A percentile compares a stretch with the other conserved stretches of the same genome.
Evolutionary conservation across 352 stramenopile genomes (phyloP).

Genomic region (Globisporangium cystogenes): DNA sequence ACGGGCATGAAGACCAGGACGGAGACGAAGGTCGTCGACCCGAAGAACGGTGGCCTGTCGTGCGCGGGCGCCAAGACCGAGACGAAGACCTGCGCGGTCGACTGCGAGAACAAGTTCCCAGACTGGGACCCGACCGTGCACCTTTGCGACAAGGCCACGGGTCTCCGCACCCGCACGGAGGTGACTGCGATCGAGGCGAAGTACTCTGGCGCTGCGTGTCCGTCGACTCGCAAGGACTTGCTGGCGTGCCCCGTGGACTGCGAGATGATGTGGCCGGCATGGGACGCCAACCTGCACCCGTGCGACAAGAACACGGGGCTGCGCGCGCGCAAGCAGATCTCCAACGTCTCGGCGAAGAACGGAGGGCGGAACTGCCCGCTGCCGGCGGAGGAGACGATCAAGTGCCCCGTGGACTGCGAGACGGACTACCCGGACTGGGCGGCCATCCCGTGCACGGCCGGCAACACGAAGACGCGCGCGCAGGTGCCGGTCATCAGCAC

Average conservation of each 20-base stretch:
- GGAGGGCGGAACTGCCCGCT: slow-evolving; percentile 1
- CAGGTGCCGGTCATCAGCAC: not conserved
- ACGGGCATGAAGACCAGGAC: no score
- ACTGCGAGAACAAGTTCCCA: no score
- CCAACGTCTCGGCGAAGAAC: no score
- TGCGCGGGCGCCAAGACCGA: no score
- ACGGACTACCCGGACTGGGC: slow-evolving; percentile 9
- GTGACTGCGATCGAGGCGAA: no score
- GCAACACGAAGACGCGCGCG: slow-evolving; percentile 2
- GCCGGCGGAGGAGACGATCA: slow-evolving; percentile 1
- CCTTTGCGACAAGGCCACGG: no score
- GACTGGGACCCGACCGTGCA: no score
- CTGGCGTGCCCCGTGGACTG: slow-evolving; percentile 37
- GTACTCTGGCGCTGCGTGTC: no score
- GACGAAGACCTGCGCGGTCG: no score
- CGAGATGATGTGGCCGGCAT: slow-evolving; percentile 27
- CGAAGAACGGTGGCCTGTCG: no score
- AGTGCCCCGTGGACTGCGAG: slow-evolving; percentile 31
- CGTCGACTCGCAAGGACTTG: slow-evolving; percentile 8
- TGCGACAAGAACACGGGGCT: slow-evolving; percentile 8
- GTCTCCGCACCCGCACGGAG: no score
- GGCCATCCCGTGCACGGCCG: not conserved
- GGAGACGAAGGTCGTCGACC: no score
- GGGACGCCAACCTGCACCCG: slow-evolving; percentile 19
- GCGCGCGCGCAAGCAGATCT: not conserved